A percentile compares a stretch with the other conserved stretches of the same genome.
phyloP scores from a whole-genome alignment of 257 asterid species.

The Paulownia fortunei region DNA sequence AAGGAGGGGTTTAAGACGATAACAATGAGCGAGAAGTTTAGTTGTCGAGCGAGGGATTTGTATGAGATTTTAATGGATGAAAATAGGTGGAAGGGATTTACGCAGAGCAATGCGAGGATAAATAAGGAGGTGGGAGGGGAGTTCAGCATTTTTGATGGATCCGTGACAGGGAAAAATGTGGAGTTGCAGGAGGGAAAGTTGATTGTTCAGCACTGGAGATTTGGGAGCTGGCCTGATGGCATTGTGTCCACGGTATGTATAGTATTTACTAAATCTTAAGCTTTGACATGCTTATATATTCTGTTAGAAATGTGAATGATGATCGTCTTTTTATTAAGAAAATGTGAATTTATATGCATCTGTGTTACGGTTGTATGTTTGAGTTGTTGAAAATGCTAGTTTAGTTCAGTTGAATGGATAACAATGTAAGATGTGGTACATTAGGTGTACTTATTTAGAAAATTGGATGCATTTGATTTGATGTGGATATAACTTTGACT shows the following conservation, averaged over 20 bases:
- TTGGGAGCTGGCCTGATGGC: conserved; percentile 96
- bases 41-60: conserved; percentile 78
- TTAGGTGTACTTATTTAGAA: background rate
- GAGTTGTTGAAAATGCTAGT: conserved; percentile 5
- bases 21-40: conserved; percentile 84
- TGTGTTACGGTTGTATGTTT: background rate
- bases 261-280: background rate
- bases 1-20: conserved; percentile 94
- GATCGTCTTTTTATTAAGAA: background rate
- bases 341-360: background rate
- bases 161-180: conserved; percentile 76
- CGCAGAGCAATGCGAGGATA: conserved; percentile 92
- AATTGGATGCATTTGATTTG: background rate
- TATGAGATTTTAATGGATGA: conserved; percentile 95
- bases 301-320: background rate
- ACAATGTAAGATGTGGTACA: background rate
- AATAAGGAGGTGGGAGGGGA: conserved; percentile 89
- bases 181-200: conserved; percentile 84
- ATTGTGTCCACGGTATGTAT: conserved; percentile 69
- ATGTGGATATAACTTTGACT: background rate
- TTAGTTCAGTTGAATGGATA: background rate
- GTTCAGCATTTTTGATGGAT: conserved; percentile 83
- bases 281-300: background rate
- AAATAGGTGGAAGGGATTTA: conserved; percentile 96
- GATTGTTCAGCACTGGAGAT: conserved; percentile 93